Base-by-base conservation (phyloP, 257 asterid genomes). In the Coffea canephora region DNA sequence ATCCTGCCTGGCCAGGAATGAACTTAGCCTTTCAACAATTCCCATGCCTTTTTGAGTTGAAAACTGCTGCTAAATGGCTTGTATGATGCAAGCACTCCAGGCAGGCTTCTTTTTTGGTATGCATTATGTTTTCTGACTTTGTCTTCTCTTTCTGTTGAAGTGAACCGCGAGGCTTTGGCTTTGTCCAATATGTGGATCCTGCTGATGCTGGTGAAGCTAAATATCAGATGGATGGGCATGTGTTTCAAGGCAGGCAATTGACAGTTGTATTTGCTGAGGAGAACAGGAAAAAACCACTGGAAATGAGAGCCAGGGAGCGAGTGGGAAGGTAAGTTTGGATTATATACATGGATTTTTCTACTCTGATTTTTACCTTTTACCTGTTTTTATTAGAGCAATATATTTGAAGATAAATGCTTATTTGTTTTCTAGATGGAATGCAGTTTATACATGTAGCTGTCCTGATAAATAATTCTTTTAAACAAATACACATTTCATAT, bases 191-290 rank as follows among this genome's bases (percentile, higher is more conserved):
- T 80, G 91, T 95, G 52, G 98, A 93, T 72, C 96, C 99, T 54
- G 96, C 92, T 77, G 98, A 93, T 86, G 99, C 97, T 75, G 90
- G 88, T 23, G 99, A 95, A 59, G 97, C 98, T 57, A 93, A 95
- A 76, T 90, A 93, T 87, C 97, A 92, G 84, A 91, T 95, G 98
- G 97, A 95, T 81, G 99, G 99, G 62, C 90, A 87, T 79, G 77
- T 82, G 79, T 73, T 92, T 79, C 93, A 87, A 67, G 99, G 98
- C 61, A 89, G 99, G 72, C 97, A 92, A 83, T 90, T 95, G 83
- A 93, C 98, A 12, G 98, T 95, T 82, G 99, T 92, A 69, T 93
- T 92, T 87, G 98, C 98, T 23, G 99, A 93, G 86, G 99, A 93
- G 87, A 95, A 92, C 48, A 87, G 99, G 86, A 95, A 95, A 86